These are phyloP conservation scores for Inonotus obliquus DNA, from an alignment of 1,284 basidiomycete species.

Conservation along the genomic window DNA sequence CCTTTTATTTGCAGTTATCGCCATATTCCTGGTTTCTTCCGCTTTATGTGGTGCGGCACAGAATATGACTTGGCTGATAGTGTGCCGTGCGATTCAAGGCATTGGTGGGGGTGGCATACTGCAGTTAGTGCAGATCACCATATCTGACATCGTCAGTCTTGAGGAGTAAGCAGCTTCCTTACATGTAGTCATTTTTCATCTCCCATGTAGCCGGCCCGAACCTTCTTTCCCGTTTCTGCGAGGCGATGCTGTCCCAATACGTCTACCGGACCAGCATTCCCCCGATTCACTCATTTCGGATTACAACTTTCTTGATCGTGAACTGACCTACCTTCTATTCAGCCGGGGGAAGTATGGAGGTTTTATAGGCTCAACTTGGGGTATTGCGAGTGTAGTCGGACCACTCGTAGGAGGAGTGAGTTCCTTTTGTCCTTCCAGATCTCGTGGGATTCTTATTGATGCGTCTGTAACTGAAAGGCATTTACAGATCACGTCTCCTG, in stretches of 20 bases:
- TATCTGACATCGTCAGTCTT: slow-evolving; percentile 76
- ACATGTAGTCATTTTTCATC: slow-evolving; percentile 1
- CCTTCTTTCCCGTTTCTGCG: neutral
- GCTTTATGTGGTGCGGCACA: slow-evolving; percentile 82
- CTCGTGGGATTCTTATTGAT: neutral
- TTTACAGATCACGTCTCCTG: slow-evolving; percentile 71
- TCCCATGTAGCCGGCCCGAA: neutral
- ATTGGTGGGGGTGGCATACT: slow-evolving; percentile 79
- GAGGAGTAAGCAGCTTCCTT: slow-evolving; percentile 50
- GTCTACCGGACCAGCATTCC: neutral
- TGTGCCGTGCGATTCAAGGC: slow-evolving; percentile 76
- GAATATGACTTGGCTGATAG: slow-evolving; percentile 68
- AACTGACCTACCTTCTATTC: neutral
- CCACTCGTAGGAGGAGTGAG: slow-evolving; percentile 71
- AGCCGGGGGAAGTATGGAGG: slow-evolving; percentile 76
- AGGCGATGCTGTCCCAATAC: neutral
- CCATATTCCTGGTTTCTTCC: slow-evolving; percentile 74
- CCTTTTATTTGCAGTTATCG: slow-evolving; percentile 63
- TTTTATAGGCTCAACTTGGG: slow-evolving; percentile 75
- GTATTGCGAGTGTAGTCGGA: slow-evolving; percentile 73
- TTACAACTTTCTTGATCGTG: neutral
- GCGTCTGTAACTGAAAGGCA: slow-evolving; percentile 32
- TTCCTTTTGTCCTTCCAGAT: slow-evolving; percentile 7
- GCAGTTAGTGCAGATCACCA: slow-evolving; percentile 62
- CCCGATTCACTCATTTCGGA: neutral